Base-by-base conservation (phyloP, 306 rosid genomes). In the Cucumis melo region DNA sequence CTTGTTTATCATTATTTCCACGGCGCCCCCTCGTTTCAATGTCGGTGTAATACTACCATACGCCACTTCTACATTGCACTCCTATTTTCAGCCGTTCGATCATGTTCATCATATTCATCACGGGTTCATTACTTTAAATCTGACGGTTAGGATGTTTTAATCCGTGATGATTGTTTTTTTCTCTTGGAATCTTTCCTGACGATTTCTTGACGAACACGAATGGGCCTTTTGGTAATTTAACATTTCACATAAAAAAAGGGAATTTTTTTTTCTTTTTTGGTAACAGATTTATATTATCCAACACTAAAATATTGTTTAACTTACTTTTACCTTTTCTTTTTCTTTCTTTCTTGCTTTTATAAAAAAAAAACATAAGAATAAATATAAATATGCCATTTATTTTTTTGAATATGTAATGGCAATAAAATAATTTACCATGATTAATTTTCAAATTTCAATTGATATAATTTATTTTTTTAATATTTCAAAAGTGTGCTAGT, bases 1-100 rank as follows among this genome's bases (percentile, higher is more conserved):
- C 48, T 46, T 39, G 56, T 74, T 78, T 78, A 44, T 46, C 41
- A 8, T 17, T 66, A 66, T 74, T 82, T 74, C 81, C 77, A 78
- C 72, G 72, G 85, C 73, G 29, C 32, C 72, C 82, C 82, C 68
- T 48, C 5, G 77, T 74, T 82, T 74, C 56, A 0, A 24, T 29
- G 76, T 55, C 51, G 67, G 74, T 14, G 77, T 38, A 20, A 19
- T 38, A 6, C 20, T 15, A 23, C 20, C 16, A 16, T 46, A 48
- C 76, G 27, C 0, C 60, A 3, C 0, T 0, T 72, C 5, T 68
- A 62, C 44, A 17, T 2, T 50, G 23, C 2, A 72, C 59, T 10
- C n/a, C 20, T 2, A 24, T 17, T 27, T 16, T 50, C 12, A 70
- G 13, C 60, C 76, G 44, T 72, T 72, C 36, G 44, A 72, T 72